Evolutionary conservation across 2,329 filamentous ascomycete genomes (phyloP).

Genomic region (Fusarium temperatum): DNA sequence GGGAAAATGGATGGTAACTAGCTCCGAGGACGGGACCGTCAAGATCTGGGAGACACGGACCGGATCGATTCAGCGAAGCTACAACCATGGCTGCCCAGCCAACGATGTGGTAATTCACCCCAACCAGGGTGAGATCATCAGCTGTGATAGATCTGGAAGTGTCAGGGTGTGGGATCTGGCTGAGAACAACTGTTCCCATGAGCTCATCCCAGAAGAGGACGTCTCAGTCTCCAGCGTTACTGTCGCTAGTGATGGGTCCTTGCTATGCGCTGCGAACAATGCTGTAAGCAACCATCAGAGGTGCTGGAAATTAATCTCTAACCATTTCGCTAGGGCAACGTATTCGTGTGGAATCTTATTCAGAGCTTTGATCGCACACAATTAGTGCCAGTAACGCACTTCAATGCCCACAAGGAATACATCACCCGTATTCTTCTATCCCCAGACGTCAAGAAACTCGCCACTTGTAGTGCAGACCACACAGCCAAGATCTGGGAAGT

Average conservation of each 20-base stretch:
- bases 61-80: slow-evolving; percentile 89
- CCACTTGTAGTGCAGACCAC: slow-evolving; percentile 93
- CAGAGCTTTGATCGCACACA: slow-evolving; percentile 84
- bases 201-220: slow-evolving; percentile 95
- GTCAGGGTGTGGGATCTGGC: slow-evolving; percentile 96
- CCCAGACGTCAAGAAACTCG: slow-evolving; percentile 92
- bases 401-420: slow-evolving; percentile 90
- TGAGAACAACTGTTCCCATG: slow-evolving; percentile 96
- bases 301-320: background rate
- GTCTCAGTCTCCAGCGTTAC: slow-evolving; percentile 94
- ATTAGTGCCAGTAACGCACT: slow-evolving; percentile 86
- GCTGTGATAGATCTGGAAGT: slow-evolving; percentile 91
- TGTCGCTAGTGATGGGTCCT: slow-evolving; percentile 90
- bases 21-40: slow-evolving; percentile 94
- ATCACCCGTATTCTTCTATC: slow-evolving; percentile 92
- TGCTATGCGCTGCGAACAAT: slow-evolving; percentile 94
- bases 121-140: slow-evolving; percentile 98
- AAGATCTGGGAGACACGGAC: slow-evolving; percentile 96
- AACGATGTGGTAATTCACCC: slow-evolving; percentile 99
- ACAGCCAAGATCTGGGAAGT: slow-evolving; percentile 97
- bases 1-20: slow-evolving; percentile 99
- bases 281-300: slow-evolving; percentile 64
- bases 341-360: slow-evolving; percentile 96
- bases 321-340: slow-evolving; percentile 76
- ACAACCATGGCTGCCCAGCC: slow-evolving; percentile 86